Base-by-base conservation (phyloP, 148 eudicot species). In the Linanthus parryae region DNA sequence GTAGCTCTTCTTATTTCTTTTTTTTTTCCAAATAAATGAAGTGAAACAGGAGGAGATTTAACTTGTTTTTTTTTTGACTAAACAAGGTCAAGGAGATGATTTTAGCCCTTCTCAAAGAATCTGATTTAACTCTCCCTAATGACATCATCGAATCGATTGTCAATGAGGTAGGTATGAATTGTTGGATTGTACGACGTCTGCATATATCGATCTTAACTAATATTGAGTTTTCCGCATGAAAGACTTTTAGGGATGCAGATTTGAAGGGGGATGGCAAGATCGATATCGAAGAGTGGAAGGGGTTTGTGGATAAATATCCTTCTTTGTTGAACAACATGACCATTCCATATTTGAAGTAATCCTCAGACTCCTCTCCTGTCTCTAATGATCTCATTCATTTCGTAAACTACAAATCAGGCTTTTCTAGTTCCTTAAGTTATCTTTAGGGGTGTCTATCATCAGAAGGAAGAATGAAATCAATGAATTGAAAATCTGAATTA, bases 1-100 rank as follows among this genome's bases (percentile, higher is more conserved):
- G 15, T 4, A 16, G 45, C 1, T 16, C 20, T 41, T n/a, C 17
- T 41, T 12, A 18, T 4, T 38, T 4, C 11, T 10, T 38, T 38
- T 38, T 4, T 12, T 12, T 4, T 2, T 4, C 16, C 16, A 7
- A 38, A 12, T 38, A 2, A 10, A 4, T 7, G 3, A 12, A 23
- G 22, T 18, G 4, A 15, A 7, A 39, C 9, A n/a, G 1, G 16
- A 22, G 13, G 13, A 31, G 5, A 21, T 52, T 17, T 36, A 33
- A 36, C 18, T 11, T 0, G 38, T 49, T 59, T 38, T 26, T 13
- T 36, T 7, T 58, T 13, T 9, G 23, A 37, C 50, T 44, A 14
- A 19, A 40, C 9, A 54, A 83, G 92, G 48, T 84, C 49, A 84
- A 73, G 73, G 77, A 80, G 54, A 66, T 84, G 84, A 59, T 77